A percentile compares a stretch with the other conserved stretches of the same genome.
Evolutionary conservation across 1,284 basidiomycete species (phyloP).

Genomic region (Tausonia pullulans): DNA sequence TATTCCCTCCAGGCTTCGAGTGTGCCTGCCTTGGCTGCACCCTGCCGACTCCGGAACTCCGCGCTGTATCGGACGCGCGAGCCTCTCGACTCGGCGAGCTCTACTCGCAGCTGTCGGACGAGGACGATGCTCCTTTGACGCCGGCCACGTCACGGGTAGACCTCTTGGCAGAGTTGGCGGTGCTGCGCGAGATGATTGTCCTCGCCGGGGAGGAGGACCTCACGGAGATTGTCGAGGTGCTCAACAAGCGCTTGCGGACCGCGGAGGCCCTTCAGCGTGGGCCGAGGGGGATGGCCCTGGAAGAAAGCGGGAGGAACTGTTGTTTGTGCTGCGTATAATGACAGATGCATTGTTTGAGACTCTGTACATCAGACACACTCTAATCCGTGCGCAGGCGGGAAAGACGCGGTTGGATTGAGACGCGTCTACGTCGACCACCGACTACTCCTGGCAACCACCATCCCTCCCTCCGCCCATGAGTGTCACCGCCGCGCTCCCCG

Average conservation of each 20-base stretch:
- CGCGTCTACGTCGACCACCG: too few species aligned
- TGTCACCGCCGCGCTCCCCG: too few species aligned
- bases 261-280: not conserved
- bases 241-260: not conserved
- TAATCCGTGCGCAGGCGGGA: too few species aligned
- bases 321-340: constrained; percentile 12
- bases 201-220: constrained; percentile 3
- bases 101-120: not conserved
- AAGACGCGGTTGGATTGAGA: too few species aligned
- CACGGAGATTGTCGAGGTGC: constrained; percentile 6
- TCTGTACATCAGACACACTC: too few species aligned
- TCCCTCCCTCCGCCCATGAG: too few species aligned
- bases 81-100: not conserved
- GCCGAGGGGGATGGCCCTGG: constrained; percentile 12
- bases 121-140: not conserved
- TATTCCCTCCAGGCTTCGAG: constrained; percentile 5
- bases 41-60: not conserved
- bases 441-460: too few species aligned
- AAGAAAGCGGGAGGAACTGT: not conserved
- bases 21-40: constrained; percentile 11
- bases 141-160: not conserved
- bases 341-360: not conserved
- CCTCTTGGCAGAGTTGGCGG: not conserved
- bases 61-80: not conserved
- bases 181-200: constrained; percentile 1